Conservation (phyloP, 768 basidiomycete genomes). For the Chalciporus piperatus region DNA sequence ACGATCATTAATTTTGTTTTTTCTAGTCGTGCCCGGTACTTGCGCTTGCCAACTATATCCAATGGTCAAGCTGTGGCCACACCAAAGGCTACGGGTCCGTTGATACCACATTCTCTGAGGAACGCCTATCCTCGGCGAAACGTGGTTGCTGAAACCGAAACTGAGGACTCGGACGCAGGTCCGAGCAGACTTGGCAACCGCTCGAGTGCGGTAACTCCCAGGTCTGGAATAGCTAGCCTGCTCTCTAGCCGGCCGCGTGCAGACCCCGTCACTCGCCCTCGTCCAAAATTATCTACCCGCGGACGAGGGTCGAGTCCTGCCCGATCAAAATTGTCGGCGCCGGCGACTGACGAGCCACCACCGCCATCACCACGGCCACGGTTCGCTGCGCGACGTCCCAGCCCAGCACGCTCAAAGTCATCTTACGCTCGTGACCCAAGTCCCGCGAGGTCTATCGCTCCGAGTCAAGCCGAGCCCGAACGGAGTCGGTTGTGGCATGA, state of each 20-base stretch:
- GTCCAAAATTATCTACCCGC: constrained; percentile 24
- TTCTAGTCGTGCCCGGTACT: constrained; percentile 73
- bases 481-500: constrained; percentile 55
- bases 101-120: constrained; percentile 28
- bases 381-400: constrained; percentile 37
- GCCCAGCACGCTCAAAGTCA: constrained; percentile 35
- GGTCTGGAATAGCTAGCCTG: constrained; percentile 38
- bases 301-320: constrained; percentile 33
- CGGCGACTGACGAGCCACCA: constrained; percentile 20
- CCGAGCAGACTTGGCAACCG: constrained; percentile 24
- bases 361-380: constrained; percentile 34
- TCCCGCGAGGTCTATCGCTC: constrained; percentile 25
- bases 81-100: constrained; percentile 28
- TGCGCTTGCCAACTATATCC: constrained; percentile 63
- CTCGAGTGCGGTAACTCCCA: constrained; percentile 25
- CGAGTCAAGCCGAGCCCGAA: constrained; percentile 36
- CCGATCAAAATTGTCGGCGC: constrained; percentile 26
- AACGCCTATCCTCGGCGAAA: constrained; percentile 31
- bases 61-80: constrained; percentile 34
- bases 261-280: constrained; percentile 25
- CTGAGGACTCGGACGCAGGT: constrained; percentile 31
- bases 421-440: constrained; percentile 28
- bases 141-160: constrained; percentile 25
- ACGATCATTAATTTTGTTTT: constrained; percentile 27
- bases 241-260: constrained; percentile 33